Evolutionary conservation across 805 yeast species (phyloP), one percentile per base, ranked within the genome.

Genomic region (Wickerhamomyces bovis): DNA sequence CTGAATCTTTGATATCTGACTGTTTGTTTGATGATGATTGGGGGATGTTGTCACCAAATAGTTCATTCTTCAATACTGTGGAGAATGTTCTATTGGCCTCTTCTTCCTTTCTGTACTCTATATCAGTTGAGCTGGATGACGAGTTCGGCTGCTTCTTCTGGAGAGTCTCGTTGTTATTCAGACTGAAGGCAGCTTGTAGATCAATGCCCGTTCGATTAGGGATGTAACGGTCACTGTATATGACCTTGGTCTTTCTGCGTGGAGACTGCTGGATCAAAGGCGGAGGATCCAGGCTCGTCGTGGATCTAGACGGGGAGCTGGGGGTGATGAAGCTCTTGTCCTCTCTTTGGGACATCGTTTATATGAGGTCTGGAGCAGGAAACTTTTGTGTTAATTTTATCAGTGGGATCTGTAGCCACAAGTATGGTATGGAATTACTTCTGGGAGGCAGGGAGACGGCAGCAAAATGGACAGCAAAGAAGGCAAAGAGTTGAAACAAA

Each of bases 31-130:
- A 47, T 3, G 50, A 18, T 3, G 55, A 41, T 28, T 54, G 72
- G 6, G 90, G 88, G 4, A 88, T 79, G 50, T 85, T 79, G 60
- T 85, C 94, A 15, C 97, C 98, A 70, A 94, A 94, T 31, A 94
- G 68, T 63, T 94, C 99, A 30, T 95, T 86, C 56, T 86, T 85
- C 42, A 94, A 68, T 2, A 94, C 86, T 0, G 92, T 81, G 46
- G 90, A 83, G 65, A 90, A 94, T 0, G 96, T 87, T 53, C 85
- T 71, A 61, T 87, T 87, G 5, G 97, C 96, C 58, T 87, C 95
- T 54, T 83, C 84, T 58, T 82, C 88, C 53, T 80, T 73, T 52
- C 82, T 76, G 35, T 72, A 69, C 51, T 86, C 94, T 20, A 84
- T 68, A 55, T 85, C 95, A 53, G 75, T 54, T 2, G 53, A 45